A percentile compares a stretch with the other conserved stretches of the same genome.
Conservation (phyloP, 2,329 filamentous ascomycete genomes). For the Ascochyta rabiei region DNA sequence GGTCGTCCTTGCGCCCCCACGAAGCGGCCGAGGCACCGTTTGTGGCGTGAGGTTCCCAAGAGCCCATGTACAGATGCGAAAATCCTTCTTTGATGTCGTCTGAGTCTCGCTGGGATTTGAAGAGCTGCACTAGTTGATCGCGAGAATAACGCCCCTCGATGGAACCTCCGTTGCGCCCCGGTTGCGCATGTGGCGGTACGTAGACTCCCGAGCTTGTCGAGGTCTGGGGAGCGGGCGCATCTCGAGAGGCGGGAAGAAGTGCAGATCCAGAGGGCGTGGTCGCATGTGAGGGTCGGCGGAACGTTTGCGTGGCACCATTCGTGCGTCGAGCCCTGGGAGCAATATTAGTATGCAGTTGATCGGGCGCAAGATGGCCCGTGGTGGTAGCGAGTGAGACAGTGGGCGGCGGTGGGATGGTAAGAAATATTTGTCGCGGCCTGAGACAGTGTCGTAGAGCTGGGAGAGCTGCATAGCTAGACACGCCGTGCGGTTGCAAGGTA, state of each 20-base stretch:
- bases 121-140: constrained; percentile 79
- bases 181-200: constrained; percentile 66
- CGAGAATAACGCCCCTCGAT: constrained; percentile 72
- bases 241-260: constrained; percentile 40
- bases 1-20: constrained; percentile 81
- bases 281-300: constrained; percentile 67
- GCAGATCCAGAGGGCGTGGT: constrained; percentile 56
- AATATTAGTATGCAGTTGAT: constrained; percentile 23
- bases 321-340: constrained; percentile 64
- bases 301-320: constrained; percentile 71
- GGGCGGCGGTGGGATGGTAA: background rate
- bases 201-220: constrained; percentile 58
- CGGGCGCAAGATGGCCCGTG: constrained; percentile 9
- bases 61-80: constrained; percentile 71
- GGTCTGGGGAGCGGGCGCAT: constrained; percentile 34
- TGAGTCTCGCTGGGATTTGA: constrained; percentile 62
- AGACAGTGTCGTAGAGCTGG: constrained; percentile 22
- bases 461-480: constrained; percentile 15
- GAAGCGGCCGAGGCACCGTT: constrained; percentile 64
- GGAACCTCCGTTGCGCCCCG: constrained; percentile 62
- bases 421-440: constrained; percentile 18
- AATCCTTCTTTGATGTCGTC: constrained; percentile 65
- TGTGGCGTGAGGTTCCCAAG: constrained; percentile 77
- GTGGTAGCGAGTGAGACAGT: constrained; percentile 16
- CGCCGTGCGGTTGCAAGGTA: constrained; percentile 12